phyloP scores from a whole-genome alignment of 306 rosid species.

The Cicer arietinum region DNA sequence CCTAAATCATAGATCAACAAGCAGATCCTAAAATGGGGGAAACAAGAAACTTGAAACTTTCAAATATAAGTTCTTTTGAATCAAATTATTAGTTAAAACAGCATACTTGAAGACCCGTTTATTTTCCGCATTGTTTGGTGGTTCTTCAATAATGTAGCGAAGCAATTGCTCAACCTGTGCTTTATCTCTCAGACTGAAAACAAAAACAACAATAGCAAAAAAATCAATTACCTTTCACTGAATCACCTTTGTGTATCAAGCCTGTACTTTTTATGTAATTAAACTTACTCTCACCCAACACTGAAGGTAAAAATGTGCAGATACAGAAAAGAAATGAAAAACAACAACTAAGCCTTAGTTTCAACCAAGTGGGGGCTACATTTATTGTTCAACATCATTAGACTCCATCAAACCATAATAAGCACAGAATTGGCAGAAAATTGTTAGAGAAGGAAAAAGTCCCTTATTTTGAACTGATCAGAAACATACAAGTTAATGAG shows the following conservation, averaged over 20 bases:
- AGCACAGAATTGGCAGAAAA: not conserved
- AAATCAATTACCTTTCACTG: constrained; percentile 30
- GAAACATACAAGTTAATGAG: constrained; percentile 82
- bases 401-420: constrained; percentile 12
- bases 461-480: constrained; percentile 15
- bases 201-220: constrained; percentile 25
- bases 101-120: constrained; percentile 87
- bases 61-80: constrained; percentile 12
- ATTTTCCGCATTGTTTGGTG: constrained; percentile 88
- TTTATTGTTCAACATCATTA: not conserved
- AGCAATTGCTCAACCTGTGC: constrained; percentile 90
- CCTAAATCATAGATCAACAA: constrained; percentile 57
- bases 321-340: constrained; percentile 27
- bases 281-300: constrained; percentile 34
- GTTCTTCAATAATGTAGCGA: constrained; percentile 78
- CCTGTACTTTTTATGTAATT: constrained; percentile 6
- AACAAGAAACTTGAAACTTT: not conserved
- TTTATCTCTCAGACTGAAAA: constrained; percentile 82
- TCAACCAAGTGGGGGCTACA: not conserved
- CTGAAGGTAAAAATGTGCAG: constrained; percentile 8
- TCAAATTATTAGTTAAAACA: constrained; percentile 24
- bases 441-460: not conserved
- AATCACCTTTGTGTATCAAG: constrained; percentile 35
- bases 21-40: constrained; percentile 39
- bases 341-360: constrained; percentile 14